Base-by-base conservation (phyloP, 2,329 filamentous ascomycete species). In the Scopulariopsis brevicaulis region DNA sequence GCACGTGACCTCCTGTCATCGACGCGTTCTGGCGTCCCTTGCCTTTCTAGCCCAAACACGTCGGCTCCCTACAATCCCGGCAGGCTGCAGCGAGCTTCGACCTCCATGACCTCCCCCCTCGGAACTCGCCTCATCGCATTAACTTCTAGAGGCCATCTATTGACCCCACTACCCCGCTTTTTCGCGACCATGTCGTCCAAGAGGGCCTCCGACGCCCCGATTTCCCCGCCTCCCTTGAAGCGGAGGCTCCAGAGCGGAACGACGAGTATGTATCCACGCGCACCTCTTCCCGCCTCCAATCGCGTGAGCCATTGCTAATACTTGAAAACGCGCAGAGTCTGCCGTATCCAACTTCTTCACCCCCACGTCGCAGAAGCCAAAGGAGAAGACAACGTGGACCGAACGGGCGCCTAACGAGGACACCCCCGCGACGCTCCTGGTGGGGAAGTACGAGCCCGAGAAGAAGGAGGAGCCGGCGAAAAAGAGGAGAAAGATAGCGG, bases 271-370 rank as follows among this genome's bases (percentile, higher is more conserved):
- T 46, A 40, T 20, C 5, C 24, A 10, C 18, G 10, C 8, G 28
- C 2, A 11, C 1, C 1, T 20, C 15, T 8, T 24, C 56, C 10
- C 11, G 37, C 37, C 8, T 18, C 40, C 2, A 8, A n/a, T 11
- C 34, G 7, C 15, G 12, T 32, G 25, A 0, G 7, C 15, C 32
- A 63, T 68, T 59, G 68, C 50, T 59, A 14, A 22, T 10, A 14
- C 11, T 24, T 24, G 46, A 43, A 40, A 54, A 52, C 46, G 28
- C 12, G 4, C 62, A 89, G 86, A 84, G 68, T 83, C 72, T 60
- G 83, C 87, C 1, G 83, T 96, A 1, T 81, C 88, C 22, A 90
- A 81, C 57, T 97, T 97, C 75, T 97, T 97, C 72, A 96, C 86
- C 0, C 92, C 92, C 0, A 69, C 80, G 0, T 96, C 91, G 0